Conservation (phyloP, 208 protist genomes). For the Trypanosoma theileri region DNA sequence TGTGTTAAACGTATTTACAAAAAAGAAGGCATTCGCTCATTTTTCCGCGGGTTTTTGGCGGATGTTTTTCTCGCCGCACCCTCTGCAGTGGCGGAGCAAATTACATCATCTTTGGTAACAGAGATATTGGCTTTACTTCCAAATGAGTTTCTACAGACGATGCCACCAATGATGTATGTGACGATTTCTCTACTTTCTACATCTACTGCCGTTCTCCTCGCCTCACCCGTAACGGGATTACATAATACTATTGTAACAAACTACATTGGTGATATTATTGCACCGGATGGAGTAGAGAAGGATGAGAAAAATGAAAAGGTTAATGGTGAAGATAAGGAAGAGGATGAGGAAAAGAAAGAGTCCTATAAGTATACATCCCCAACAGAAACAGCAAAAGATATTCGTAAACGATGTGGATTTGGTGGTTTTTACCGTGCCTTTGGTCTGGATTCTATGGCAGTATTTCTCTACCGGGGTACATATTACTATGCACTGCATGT, state of each 20-base stretch:
- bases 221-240: constrained; percentile 49
- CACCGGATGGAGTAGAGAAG: constrained; percentile 19
- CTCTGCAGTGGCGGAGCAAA: constrained; percentile 48
- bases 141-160: constrained; percentile 28
- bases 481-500: constrained; percentile 43
- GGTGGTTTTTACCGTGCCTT: constrained; percentile 68
- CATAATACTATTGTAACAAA: constrained; percentile 56
- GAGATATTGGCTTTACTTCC: constrained; percentile 40
- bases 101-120: constrained; percentile 54
- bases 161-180: constrained; percentile 45
- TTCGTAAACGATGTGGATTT: constrained; percentile 59
- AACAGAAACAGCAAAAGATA: constrained; percentile 46
- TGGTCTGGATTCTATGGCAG: constrained; percentile 57
- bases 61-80: constrained; percentile 66
- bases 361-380: constrained; percentile 69
- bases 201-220: constrained; percentile 30
- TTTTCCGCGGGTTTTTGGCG: constrained; percentile 65
- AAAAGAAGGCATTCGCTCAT: constrained; percentile 53
- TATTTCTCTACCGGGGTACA: constrained; percentile 64
- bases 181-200: constrained; percentile 54
- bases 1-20: constrained; percentile 56
- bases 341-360: constrained; percentile 24
- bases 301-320: not conserved
- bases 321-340: not conserved
- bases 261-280: constrained; percentile 79